A percentile compares a stretch with the other conserved stretches of the same genome.
Evolutionary conservation across 148 eudicot genomes (phyloP).

Genomic region (Fagopyrum esculentum): DNA sequence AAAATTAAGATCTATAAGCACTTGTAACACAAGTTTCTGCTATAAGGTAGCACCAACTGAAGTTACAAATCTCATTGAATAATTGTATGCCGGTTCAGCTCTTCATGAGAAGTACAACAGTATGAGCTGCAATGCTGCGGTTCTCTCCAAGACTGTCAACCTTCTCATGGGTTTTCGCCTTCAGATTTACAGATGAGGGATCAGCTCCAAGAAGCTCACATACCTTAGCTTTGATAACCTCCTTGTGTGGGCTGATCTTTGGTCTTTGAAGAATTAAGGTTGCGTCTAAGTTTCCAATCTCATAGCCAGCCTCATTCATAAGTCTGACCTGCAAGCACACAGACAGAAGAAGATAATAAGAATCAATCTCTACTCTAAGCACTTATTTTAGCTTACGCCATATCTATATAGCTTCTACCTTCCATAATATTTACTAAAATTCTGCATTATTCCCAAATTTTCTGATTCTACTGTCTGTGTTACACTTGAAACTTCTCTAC

Average conservation of each 20-base stretch:
- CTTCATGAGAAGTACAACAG: conserved; percentile 77
- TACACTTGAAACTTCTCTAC: not conserved
- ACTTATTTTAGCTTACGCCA: not conserved
- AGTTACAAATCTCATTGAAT: not conserved
- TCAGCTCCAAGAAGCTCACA: conserved; percentile 81
- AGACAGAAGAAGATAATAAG: not conserved
- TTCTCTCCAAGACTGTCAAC: conserved; percentile 97
- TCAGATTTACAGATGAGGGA: conserved; percentile 70
- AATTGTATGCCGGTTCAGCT: conserved; percentile 28
- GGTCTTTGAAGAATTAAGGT: conserved; percentile 92
- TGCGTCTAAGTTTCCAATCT: conserved; percentile 87
- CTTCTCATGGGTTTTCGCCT: conserved; percentile 95
- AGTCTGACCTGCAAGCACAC: conserved; percentile 60
- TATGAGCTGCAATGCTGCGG: conserved; percentile 95
- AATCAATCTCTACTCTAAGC: not conserved
- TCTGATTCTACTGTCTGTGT: too few relatives aligned
- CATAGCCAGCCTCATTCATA: conserved; percentile 95
- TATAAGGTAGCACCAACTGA: not conserved
- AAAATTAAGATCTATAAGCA: not conserved
- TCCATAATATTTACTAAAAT: too few relatives aligned
- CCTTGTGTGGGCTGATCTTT: conserved; percentile 88
- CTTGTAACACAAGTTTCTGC: not conserved
- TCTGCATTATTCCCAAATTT: too few relatives aligned
- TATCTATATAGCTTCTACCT: too few relatives aligned
- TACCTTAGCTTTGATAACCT: conserved; percentile 60